These are phyloP conservation scores for Spongispora temasekensis DNA, from an alignment of 1,284 basidiomycete species.

Conservation along the genomic window DNA sequence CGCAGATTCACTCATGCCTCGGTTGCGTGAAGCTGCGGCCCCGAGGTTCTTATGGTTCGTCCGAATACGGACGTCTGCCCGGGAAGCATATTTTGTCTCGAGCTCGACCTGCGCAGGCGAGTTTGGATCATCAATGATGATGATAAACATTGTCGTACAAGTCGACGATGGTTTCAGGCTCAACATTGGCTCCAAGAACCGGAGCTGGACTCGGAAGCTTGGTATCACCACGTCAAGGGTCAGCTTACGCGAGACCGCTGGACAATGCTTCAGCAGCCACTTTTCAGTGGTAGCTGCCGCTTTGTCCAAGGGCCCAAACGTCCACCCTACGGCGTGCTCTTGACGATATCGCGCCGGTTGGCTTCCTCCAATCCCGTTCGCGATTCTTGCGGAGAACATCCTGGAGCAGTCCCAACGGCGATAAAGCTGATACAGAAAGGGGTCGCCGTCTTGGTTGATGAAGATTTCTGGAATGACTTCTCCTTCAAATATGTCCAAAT, in stretches of 20 bases:
- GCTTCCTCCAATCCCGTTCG: slow-evolving; percentile 50
- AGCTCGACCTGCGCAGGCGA: slow-evolving; percentile 39
- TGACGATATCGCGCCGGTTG: slow-evolving; percentile 50
- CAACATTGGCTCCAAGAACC: slow-evolving; percentile 47
- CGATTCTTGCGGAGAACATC: slow-evolving; percentile 46
- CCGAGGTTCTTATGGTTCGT: slow-evolving; percentile 26
- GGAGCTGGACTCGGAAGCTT: slow-evolving; percentile 53
- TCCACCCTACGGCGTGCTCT: slow-evolving; percentile 47
- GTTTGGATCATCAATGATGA: slow-evolving; percentile 56
- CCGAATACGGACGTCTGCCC: slow-evolving; percentile 30
- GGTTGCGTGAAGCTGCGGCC: slow-evolving; percentile 40
- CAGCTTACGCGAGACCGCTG: slow-evolving; percentile 36
- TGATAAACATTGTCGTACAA: slow-evolving; percentile 53
- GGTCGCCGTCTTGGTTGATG: slow-evolving; percentile 61
- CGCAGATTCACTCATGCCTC: slow-evolving; percentile 31
- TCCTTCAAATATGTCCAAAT: slow-evolving; percentile 57
- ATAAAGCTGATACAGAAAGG: slow-evolving; percentile 61
- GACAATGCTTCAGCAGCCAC: slow-evolving; percentile 38
- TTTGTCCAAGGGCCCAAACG: slow-evolving; percentile 45
- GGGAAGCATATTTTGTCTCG: slow-evolving; percentile 20
- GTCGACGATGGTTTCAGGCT: slow-evolving; percentile 42
- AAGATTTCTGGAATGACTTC: slow-evolving; percentile 53
- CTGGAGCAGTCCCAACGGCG: slow-evolving; percentile 52
- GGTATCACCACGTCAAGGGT: slow-evolving; percentile 59
- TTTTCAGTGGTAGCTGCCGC: slow-evolving; percentile 40